These are phyloP conservation scores for Neonectria hederae DNA, from an alignment of 2,329 filamentous ascomycete genomes.

Conservation along the genomic window DNA sequence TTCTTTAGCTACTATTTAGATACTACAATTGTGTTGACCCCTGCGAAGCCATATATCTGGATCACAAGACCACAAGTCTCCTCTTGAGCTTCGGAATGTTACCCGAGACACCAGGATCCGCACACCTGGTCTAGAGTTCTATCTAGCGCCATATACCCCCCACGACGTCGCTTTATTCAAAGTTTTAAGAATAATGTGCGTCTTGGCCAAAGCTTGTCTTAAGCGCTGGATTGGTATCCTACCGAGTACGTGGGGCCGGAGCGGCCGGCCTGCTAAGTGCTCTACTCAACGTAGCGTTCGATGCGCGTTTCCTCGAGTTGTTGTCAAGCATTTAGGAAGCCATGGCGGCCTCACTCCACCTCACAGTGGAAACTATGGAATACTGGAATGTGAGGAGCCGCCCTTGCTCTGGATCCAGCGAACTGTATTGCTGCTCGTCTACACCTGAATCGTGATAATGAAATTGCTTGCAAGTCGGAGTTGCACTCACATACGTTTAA, in stretches of 20 bases:
- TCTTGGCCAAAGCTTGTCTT: too few relatives aligned
- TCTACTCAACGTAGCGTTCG: neutral
- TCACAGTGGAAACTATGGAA: neutral
- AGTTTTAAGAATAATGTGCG: neutral
- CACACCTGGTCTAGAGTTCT: neutral
- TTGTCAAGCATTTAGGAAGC: neutral
- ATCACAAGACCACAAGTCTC: too few relatives aligned
- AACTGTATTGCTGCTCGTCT: neutral
- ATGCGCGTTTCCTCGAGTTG: neutral
- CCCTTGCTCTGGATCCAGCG: neutral
- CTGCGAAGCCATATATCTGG: neutral
- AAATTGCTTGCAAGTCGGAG: neutral
- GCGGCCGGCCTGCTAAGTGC: neutral
- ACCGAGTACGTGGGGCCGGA: neutral
- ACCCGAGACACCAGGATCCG: neutral
- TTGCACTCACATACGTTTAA: neutral
- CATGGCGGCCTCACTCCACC: neutral
- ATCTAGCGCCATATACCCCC: neutral
- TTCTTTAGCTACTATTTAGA: neutral
- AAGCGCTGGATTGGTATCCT: neutral
- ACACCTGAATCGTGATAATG: neutral
- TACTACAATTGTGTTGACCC: neutral
- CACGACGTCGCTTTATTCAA: neutral
- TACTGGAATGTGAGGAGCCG: neutral
- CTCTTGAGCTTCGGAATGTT: neutral